phyloP scores from a whole-genome alignment of 495 filamentous ascomycete genomes.

The Bryoglossum gracile region DNA sequence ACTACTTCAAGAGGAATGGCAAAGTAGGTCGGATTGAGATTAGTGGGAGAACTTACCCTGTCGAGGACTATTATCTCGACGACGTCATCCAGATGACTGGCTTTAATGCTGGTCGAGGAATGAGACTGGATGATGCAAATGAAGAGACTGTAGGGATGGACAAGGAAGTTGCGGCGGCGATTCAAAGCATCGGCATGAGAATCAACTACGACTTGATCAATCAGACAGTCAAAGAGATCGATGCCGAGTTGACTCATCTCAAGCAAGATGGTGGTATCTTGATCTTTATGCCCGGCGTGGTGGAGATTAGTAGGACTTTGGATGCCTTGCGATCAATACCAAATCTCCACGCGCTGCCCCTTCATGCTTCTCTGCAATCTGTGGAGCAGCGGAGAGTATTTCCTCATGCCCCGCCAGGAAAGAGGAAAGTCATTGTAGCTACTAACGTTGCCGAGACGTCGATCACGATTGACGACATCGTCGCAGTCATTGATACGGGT shows the following conservation, averaged over 20 bases:
- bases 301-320: conserved; percentile 81
- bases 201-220: conserved; percentile 92
- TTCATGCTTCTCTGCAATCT: conserved; percentile 87
- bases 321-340: conserved; percentile 60
- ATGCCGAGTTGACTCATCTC: conserved; percentile 53
- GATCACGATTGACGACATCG: conserved; percentile 95
- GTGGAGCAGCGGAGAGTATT: conserved; percentile 85
- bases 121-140: conserved; percentile 24
- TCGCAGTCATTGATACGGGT: conserved; percentile 92
- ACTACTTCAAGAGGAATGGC: conserved; percentile 66
- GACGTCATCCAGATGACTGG: conserved; percentile 76
- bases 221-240: conserved; percentile 70
- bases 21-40: conserved; percentile 78
- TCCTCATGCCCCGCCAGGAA: conserved; percentile 62
- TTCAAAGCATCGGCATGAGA: conserved; percentile 69
- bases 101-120: conserved; percentile 41
- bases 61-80: conserved; percentile 84
- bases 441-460: conserved; percentile 98
- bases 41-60: conserved; percentile 80
- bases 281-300: conserved; percentile 80
- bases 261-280: conserved; percentile 74
- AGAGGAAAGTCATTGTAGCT: conserved; percentile 84
- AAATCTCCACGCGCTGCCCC: conserved; percentile 70
- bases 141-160: conserved; percentile 31
- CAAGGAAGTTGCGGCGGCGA: conserved; percentile 50